A percentile compares a stretch with the other conserved stretches of the same genome.
These are phyloP conservation scores for Amylocystis lapponica DNA, from an alignment of 768 basidiomycete species.

Conservation along the genomic window DNA sequence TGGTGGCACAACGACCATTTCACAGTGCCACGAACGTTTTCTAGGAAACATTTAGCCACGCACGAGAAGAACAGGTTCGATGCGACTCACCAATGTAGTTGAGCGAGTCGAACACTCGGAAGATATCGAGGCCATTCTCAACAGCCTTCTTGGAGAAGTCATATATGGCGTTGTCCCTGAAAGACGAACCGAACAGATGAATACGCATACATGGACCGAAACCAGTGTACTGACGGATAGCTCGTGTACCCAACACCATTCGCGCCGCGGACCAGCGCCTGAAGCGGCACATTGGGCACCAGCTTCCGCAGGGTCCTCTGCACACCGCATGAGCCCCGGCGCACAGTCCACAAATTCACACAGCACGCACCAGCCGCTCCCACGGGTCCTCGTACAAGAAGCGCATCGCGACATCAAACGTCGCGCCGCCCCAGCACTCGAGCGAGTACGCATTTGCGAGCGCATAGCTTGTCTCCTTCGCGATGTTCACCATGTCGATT, in stretches of 20 bases:
- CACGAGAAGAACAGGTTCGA: too few species aligned
- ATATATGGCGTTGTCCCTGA: conserved; percentile 95
- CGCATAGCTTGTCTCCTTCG: conserved; percentile 94
- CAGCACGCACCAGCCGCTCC: conserved; percentile 78
- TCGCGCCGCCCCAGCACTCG: conserved; percentile 99
- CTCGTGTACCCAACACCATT: conserved; percentile 99
- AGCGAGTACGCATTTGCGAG: conserved; percentile 93
- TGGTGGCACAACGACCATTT: not conserved
- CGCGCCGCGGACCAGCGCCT: conserved; percentile 96
- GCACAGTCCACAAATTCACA: not conserved
- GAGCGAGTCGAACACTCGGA: conserved; percentile 98
- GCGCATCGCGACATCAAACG: conserved; percentile 98
- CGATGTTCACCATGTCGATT: conserved; percentile 96
- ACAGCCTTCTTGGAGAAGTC: conserved; percentile 99
- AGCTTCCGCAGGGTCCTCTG: conserved; percentile 89
- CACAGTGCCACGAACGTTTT: conserved; percentile 50
- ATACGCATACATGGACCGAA: not conserved
- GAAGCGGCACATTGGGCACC: conserved; percentile 97
- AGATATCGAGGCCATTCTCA: conserved; percentile 99
- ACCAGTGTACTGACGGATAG: conserved; percentile 67
- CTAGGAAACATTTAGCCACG: conserved; percentile 31
- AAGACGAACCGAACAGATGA: not conserved
- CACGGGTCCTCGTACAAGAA: conserved; percentile 99
- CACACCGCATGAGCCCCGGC: not conserved
- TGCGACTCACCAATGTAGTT: conserved; percentile 85